Conservation (phyloP, 2,329 filamentous ascomycete species). For the Penicillium corylophilum region DNA sequence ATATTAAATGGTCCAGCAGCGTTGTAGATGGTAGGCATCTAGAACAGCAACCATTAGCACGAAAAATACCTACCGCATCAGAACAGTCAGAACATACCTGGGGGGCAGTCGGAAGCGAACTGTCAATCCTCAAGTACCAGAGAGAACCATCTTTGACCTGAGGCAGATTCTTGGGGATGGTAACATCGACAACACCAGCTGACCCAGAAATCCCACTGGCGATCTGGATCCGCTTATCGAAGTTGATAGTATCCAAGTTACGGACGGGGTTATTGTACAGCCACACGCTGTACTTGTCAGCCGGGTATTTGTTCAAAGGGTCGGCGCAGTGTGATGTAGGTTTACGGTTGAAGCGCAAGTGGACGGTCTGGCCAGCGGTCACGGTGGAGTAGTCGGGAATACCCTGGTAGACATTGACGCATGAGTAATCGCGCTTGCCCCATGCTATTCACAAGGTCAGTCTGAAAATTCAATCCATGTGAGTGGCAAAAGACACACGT, state of each 20-base stretch:
- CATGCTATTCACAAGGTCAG: constrained; percentile 23
- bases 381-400: constrained; percentile 33
- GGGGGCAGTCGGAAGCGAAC: constrained; percentile 24
- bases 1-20: constrained; percentile 30
- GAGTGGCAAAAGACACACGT: constrained; percentile 19
- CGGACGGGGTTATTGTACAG: constrained; percentile 34
- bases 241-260: constrained; percentile 20
- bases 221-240: constrained; percentile 23
- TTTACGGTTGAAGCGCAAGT: constrained; percentile 29
- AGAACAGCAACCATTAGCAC: neutral
- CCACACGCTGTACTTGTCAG: constrained; percentile 26
- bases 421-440: constrained; percentile 36
- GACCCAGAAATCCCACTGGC: constrained; percentile 16
- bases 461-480: neutral
- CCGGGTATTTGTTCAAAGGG: constrained; percentile 20
- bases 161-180: constrained; percentile 27
- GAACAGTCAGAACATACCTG: constrained; percentile 23
- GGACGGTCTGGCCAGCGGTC: constrained; percentile 22
- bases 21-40: constrained; percentile 32
- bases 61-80: neutral
- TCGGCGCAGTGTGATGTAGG: constrained; percentile 26
- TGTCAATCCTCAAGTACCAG: constrained; percentile 32
- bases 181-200: constrained; percentile 22
- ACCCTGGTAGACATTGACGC: constrained; percentile 34
- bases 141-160: constrained; percentile 25